Evolutionary conservation across 495 filamentous ascomycete species (phyloP), one percentile per base, ranked within the genome.

Genomic region (Staphylotrichum longicolle): DNA sequence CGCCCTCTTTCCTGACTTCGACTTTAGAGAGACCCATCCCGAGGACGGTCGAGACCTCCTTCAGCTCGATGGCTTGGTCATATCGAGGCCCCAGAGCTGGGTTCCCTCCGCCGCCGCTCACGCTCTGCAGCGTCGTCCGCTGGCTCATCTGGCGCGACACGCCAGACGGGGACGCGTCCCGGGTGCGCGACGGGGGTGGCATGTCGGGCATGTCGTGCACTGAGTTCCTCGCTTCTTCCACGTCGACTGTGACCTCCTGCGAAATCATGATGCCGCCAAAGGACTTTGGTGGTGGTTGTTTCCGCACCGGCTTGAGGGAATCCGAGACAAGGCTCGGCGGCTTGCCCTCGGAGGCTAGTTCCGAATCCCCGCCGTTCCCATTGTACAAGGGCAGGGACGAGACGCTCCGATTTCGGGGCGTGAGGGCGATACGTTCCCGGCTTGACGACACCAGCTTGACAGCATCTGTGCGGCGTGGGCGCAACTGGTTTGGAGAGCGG

Each of bases 181-280:
- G 45, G 12, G 15, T 27, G 44, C 52, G 54, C 14, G 53, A 5
- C 47, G 51, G 2, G 0, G 37, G 35, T 5, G 59, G 52, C 20
- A 40, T 33, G 3, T 42, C 44, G 34, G 52, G 44, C 52, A 44
- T 27, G 11, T 27, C 15, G 1, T 50, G 47, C 0, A 34, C 35
- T 2, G 14, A 7, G 6, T 46, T 40, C 1, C 7, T 5, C 10
- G 42, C 50, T 12, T 67, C 54, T 0, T 71, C 68, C 7, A 73
- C 71, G 5, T 71, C 66, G 10, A 78, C 70, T 6, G 68, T 69
- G 4, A 78, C 65, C 12, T 76, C 72, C 20, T 75, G 69, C 2
- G 69, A 75, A 20, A 79, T 69, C 75, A 78, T 70, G 65, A 78
- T 78, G 45, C 76, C 72, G n/a, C 70, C 72, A n/a, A 67, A 73